Percentiles rank a stretch among this genome's conserved stretches.
Conservation (phyloP, 441 rosid genomes). For the Isatis lusitanica region DNA sequence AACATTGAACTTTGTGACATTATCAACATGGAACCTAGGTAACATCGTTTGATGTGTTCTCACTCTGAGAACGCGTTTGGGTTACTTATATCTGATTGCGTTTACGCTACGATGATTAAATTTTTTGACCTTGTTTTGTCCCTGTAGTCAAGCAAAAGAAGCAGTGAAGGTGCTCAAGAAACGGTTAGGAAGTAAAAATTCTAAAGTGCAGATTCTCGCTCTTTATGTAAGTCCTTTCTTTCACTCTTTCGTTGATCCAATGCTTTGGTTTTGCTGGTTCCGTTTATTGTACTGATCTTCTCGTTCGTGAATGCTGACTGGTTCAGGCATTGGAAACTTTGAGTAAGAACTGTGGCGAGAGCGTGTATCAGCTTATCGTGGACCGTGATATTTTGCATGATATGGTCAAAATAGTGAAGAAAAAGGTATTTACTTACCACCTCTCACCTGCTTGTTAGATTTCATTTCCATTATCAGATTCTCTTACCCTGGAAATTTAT, state of each 20-base stretch:
- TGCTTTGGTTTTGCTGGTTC: constrained; percentile 14
- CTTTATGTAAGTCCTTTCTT: constrained; percentile 67
- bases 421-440: constrained; percentile 60
- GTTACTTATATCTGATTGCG: constrained; percentile 1
- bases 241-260: neutral
- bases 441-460: constrained; percentile 22
- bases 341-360: constrained; percentile 93
- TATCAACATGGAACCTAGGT: constrained; percentile 93
- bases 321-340: constrained; percentile 86
- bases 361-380: constrained; percentile 78
- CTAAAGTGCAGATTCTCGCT: constrained; percentile 84
- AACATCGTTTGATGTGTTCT: constrained; percentile 23
- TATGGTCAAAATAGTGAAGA: constrained; percentile 96
- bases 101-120: neutral
- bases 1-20: constrained; percentile 91
- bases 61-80: neutral
- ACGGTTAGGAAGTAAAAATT: constrained; percentile 81
- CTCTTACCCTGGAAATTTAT: constrained; percentile 19
- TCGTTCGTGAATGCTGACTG: constrained; percentile 18
- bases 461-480: constrained; percentile 7
- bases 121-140: constrained; percentile 14
- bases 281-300: neutral
- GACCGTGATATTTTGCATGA: constrained; percentile 94
- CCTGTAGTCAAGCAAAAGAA: constrained; percentile 88
- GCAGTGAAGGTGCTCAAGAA: constrained; percentile 92